Conservation (phyloP, 495 filamentous ascomycete species). For the Xylaria sp. region DNA sequence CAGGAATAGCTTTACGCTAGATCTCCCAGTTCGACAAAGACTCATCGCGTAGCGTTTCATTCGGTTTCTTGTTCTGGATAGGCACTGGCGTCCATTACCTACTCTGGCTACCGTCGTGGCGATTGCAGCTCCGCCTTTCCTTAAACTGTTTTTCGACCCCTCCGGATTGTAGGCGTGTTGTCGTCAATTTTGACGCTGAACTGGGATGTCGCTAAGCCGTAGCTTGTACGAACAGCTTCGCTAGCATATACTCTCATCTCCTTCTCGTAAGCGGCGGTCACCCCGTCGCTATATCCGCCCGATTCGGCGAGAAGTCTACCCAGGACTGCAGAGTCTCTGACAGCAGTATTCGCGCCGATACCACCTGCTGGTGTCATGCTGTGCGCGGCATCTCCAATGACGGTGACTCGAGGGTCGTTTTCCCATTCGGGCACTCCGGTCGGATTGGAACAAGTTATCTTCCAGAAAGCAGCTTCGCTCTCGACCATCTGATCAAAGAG, state of each 20-base stretch:
- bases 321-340: conserved; percentile 58
- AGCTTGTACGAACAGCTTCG: conserved; percentile 55
- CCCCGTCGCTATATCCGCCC: conserved; percentile 48
- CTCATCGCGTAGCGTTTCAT: not conserved
- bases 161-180: conserved; percentile 34
- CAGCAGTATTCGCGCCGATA: conserved; percentile 65
- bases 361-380: conserved; percentile 70
- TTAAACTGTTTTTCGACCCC: conserved; percentile 7
- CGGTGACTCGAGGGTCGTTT: conserved; percentile 60
- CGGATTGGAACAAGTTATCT: conserved; percentile 62
- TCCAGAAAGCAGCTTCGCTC: conserved; percentile 61
- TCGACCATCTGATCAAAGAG: conserved; percentile 60
- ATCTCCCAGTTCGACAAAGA: not conserved
- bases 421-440: conserved; percentile 57
- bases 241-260: conserved; percentile 63
- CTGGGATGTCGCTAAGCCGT: conserved; percentile 44
- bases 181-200: conserved; percentile 54
- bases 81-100: not conserved
- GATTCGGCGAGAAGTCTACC: conserved; percentile 54
- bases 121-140: not conserved
- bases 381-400: conserved; percentile 70
- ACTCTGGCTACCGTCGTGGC: conserved; percentile 1
- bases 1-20: not conserved
- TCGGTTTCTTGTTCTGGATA: conserved; percentile 5
- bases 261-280: conserved; percentile 60